Base-by-base conservation (phyloP, 768 basidiomycete genomes). In the Panellus pusillus region DNA sequence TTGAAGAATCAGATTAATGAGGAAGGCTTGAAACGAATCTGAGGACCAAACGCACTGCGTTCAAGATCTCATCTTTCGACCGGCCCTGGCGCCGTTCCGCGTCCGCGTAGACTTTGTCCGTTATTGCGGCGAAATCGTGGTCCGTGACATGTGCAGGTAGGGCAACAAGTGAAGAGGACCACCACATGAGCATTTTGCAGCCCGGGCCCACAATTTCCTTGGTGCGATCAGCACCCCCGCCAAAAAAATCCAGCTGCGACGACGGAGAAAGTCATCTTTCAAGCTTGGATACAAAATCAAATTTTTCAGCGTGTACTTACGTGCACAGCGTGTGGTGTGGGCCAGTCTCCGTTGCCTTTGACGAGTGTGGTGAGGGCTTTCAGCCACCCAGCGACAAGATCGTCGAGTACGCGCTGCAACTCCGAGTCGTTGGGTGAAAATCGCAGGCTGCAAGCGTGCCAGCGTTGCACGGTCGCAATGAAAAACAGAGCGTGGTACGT, bases 181-280 rank as follows among this genome's bases (percentile, higher is more conserved):
- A 57, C 50, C 50, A 57, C 9, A 47, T 14, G 35, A 57, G 50
- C 3, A 13, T 32, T 24, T 57, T 57, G 39, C 55, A 57, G 4
- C 27, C 44, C 3, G 55, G 44, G 7, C 55, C 55, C 13, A 52
- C 14, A 2, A 47, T 42, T 17, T 43, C 13, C 18, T 51, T 57
- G n/a, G 49, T 57, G 19, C 17, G 18, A 20, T 47, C 39, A 14
- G 51, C 12, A 1, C 55, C 55, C 3, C 55, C 55, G 13, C 24
- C 15, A 19, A 31, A 4, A 32, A 57, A 51, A 19, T 57, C 55
- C 9, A 57, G 12, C 55, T 57, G 32, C 2, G 13, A 18, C 2
- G 31, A 27, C 2, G 19, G n/a, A 44, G 15, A 9, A n/a, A n/a
- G n/a, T n/a, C n/a, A n/a, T n/a, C n/a, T n/a, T n/a, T n/a, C n/a